Base-by-base conservation (phyloP, 148 eudicot species). In the Arctostaphylos glauca region DNA sequence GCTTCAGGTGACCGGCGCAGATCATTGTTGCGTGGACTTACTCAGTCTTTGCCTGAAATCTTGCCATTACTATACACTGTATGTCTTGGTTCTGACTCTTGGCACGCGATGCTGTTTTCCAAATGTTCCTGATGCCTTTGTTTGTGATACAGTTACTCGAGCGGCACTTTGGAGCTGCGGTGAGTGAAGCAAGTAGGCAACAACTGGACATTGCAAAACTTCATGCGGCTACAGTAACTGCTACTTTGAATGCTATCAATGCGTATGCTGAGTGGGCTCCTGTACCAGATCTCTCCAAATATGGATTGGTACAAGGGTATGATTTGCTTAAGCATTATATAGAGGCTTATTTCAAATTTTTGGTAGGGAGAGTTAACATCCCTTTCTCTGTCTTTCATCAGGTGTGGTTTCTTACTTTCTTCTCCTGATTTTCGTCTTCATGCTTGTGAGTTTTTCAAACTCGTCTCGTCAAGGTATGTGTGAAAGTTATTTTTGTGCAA, bases 241-340 rank as follows among this genome's bases (percentile, higher is more conserved):
- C 99, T 82, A 85, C 94, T 75, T 82, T 93, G 78, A 94, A 97
- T 91, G 98, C 99, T 81, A 58, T 97, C 82, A 97, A 92, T 88
- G 98, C 99, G 58, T 97, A 94, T 91, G 98, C 94, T 50, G 99
- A 97, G 80, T 97, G 99, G 99, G 99, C 96, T 82, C 99, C 98
- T 54, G 84, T 97, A 86, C 88, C 94, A 44, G 97, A 94, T 90
- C 95, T 97, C 86, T 89, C 93, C 79, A 94, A 92, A 90, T 91
- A 88, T 87, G 97, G 95, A 82, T 91, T 92, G 55, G 87, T 97
- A 81, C 91, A 94, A 56, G 99, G 99, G 99, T 96, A 94, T 47
- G 31, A 73, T 66, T 64, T 47, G 41, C 47, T 72, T 18, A 23
- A 12, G 16, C 59, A 49, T 53, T 58, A 41, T 73, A 13, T 52